Conservation (phyloP, 805 yeast genomes). For the Zygosaccharomyces rouxii region DNA sequence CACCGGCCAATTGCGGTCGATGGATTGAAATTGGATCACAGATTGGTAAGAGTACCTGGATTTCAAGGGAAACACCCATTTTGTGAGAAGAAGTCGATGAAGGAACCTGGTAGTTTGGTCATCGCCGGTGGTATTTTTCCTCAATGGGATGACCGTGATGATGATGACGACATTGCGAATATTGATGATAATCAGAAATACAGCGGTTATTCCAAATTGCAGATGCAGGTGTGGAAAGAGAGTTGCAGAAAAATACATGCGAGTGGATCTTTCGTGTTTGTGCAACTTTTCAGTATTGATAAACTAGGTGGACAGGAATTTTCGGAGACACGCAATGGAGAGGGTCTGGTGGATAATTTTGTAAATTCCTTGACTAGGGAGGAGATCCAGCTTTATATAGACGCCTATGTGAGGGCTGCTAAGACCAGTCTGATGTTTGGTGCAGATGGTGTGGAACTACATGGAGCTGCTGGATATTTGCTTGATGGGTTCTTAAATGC, state of each 20-base stretch:
- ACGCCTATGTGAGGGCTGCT: slow-evolving; percentile 44
- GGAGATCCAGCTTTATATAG: slow-evolving; percentile 39
- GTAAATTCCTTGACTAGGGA: slow-evolving; percentile 29
- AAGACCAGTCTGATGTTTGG: slow-evolving; percentile 32
- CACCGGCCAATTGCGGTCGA: slow-evolving; percentile 45
- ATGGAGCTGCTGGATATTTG: slow-evolving; percentile 62
- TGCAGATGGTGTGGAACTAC: slow-evolving; percentile 61
- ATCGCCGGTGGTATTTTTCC: slow-evolving; percentile 55
- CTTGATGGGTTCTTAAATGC: slow-evolving; percentile 50
- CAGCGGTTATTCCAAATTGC: slow-evolving; percentile 48
- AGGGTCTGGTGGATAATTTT: slow-evolving; percentile 20
- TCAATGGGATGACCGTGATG: slow-evolving; percentile 39
- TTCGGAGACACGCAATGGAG: slow-evolving; percentile 26
- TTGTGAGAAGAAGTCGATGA: slow-evolving; percentile 50
- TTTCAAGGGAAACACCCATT: slow-evolving; percentile 41
- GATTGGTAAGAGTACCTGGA: slow-evolving; percentile 42
- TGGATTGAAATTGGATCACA: slow-evolving; percentile 31
- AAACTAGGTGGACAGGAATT: slow-evolving; percentile 38
- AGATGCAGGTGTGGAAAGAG: slow-evolving; percentile 45
- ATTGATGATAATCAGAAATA: slow-evolving; percentile 37
- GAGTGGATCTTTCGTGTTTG: slow-evolving; percentile 41
- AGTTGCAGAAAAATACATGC: slow-evolving; percentile 47
- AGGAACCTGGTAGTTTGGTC: slow-evolving; percentile 54
- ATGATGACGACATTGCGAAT: slow-evolving; percentile 31
- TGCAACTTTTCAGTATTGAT: slow-evolving; percentile 52